phyloP scores from a whole-genome alignment of 352 stramenopile genomes.

The Phytophthora megakarya region DNA sequence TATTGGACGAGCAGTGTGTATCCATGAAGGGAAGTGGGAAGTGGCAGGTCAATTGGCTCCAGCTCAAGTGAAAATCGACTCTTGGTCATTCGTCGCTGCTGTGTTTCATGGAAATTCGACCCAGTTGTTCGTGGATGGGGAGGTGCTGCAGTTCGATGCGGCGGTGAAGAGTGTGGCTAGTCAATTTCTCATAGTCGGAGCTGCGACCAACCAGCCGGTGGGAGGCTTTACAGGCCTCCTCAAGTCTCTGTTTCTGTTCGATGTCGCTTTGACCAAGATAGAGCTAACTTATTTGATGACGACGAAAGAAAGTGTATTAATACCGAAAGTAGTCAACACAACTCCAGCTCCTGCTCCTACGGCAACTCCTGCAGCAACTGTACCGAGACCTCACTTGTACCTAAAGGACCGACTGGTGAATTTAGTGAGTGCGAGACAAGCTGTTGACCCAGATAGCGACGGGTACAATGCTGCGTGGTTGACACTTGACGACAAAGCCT shows the following conservation, averaged over 20 bases:
- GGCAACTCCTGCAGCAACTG: background rate
- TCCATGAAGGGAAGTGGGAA: slow-evolving; percentile 40
- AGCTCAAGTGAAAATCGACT: slow-evolving; percentile 14
- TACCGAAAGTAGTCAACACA: background rate
- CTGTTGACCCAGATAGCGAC: slow-evolving; percentile 37
- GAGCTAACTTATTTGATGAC: slow-evolving; percentile 55
- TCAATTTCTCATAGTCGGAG: slow-evolving; percentile 22
- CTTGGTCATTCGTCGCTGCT: slow-evolving; percentile 50
- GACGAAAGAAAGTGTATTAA: background rate
- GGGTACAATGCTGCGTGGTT: slow-evolving; percentile 40
- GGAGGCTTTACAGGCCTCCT: slow-evolving; percentile 42
- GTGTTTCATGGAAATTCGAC: slow-evolving; percentile 38
- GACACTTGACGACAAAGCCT: slow-evolving; percentile 13
- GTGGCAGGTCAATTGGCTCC: slow-evolving; percentile 18
- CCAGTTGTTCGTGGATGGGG: slow-evolving; percentile 28
- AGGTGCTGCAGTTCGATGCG: slow-evolving; percentile 31
- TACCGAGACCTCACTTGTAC: slow-evolving; percentile 32
- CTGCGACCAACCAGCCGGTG: slow-evolving; percentile 10
- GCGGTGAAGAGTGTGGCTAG: slow-evolving; percentile 26
- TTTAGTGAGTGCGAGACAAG: slow-evolving; percentile 17
- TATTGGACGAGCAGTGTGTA: slow-evolving; percentile 45
- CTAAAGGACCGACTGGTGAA: slow-evolving; percentile 30
- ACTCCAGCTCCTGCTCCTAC: background rate
- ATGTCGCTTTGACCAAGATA: slow-evolving; percentile 37
- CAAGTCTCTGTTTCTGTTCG: slow-evolving; percentile 53